A percentile compares a stretch with the other conserved stretches of the same genome.
These are phyloP conservation scores for Salix purpurea DNA, from an alignment of 345 rosid species.

Conservation along the genomic window DNA sequence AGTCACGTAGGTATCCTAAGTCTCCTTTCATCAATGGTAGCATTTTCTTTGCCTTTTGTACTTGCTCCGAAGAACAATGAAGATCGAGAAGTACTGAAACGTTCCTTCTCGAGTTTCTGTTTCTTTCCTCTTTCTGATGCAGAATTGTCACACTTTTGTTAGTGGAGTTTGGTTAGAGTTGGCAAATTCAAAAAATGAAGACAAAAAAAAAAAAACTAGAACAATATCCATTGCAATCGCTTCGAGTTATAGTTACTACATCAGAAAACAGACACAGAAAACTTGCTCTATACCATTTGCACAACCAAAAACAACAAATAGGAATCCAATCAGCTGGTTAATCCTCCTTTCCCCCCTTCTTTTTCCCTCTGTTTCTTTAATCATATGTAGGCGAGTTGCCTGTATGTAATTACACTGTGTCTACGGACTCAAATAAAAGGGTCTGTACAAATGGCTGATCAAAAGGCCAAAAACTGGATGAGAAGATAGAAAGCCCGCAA, in stretches of 20 bases:
- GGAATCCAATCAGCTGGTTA: constrained; percentile 48
- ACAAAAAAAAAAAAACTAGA: constrained; percentile 32
- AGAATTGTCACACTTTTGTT: neutral
- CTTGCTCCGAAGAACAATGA: neutral
- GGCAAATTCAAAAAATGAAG: constrained; percentile 7
- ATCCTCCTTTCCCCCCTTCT: constrained; percentile 34
- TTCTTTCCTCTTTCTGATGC: constrained; percentile 11
- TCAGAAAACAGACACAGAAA: constrained; percentile 29
- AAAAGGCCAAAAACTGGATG: constrained; percentile 41
- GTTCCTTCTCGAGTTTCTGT: constrained; percentile 6
- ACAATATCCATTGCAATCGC: constrained; percentile 45
- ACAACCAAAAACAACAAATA: constrained; percentile 35
- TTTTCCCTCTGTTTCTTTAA: constrained; percentile 12
- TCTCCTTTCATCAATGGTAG: neutral
- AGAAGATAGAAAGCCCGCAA: constrained; percentile 28
- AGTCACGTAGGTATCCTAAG: neutral
- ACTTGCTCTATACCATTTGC: constrained; percentile 56
- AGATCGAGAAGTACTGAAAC: neutral
- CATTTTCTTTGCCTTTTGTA: neutral
- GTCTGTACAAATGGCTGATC: constrained; percentile 60
- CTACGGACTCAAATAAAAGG: constrained; percentile 29
- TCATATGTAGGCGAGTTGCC: constrained; percentile 57
- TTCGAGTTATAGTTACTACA: constrained; percentile 43
- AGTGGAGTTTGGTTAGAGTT: neutral
- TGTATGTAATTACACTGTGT: constrained; percentile 56